These are phyloP conservation scores for Boletus sp. DNA, from an alignment of 768 basidiomycete species.

Conservation along the genomic window DNA sequence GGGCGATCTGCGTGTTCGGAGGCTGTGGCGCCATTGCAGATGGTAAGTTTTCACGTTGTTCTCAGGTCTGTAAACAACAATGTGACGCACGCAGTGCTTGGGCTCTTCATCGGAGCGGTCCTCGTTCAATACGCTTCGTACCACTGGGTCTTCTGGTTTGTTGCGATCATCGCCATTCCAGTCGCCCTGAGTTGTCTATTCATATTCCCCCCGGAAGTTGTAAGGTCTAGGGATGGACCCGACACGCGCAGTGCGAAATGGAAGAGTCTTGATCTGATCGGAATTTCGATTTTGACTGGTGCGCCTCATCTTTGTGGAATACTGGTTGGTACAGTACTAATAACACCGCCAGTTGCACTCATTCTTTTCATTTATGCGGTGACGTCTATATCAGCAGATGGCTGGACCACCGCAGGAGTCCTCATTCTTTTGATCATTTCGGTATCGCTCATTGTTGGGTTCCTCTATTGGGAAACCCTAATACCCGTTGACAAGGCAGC, in stretches of 20 bases:
- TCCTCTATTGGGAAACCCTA: slow-evolving; percentile 50
- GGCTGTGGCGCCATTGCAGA: slow-evolving; percentile 46
- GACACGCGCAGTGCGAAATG: slow-evolving; percentile 15
- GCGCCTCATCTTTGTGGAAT: not conserved
- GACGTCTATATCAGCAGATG: slow-evolving; percentile 45
- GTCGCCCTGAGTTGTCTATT: slow-evolving; percentile 32
- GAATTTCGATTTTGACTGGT: slow-evolving; percentile 39
- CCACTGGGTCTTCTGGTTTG: slow-evolving; percentile 51
- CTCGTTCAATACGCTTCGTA: slow-evolving; percentile 41
- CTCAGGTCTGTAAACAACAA: not conserved
- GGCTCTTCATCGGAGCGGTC: slow-evolving; percentile 44
- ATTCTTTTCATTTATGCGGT: slow-evolving; percentile 42
- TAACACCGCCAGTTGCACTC: slow-evolving; percentile 28
- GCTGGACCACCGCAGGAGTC: slow-evolving; percentile 47
- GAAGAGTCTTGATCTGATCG: slow-evolving; percentile 36
- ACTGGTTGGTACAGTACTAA: not conserved
- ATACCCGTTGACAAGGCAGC: slow-evolving; percentile 41
- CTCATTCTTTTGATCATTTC: slow-evolving; percentile 47
- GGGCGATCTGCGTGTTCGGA: slow-evolving; percentile 46
- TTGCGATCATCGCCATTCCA: slow-evolving; percentile 37
- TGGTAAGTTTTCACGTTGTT: slow-evolving; percentile 20
- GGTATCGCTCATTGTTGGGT: slow-evolving; percentile 36
- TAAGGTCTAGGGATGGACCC: not conserved
- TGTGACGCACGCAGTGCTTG: slow-evolving; percentile 30
- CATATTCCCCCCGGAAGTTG: slow-evolving; percentile 31